Evolutionary conservation across 2,329 filamentous ascomycete genomes (phyloP).

Genomic region (Apiospora malaysiana): DNA sequence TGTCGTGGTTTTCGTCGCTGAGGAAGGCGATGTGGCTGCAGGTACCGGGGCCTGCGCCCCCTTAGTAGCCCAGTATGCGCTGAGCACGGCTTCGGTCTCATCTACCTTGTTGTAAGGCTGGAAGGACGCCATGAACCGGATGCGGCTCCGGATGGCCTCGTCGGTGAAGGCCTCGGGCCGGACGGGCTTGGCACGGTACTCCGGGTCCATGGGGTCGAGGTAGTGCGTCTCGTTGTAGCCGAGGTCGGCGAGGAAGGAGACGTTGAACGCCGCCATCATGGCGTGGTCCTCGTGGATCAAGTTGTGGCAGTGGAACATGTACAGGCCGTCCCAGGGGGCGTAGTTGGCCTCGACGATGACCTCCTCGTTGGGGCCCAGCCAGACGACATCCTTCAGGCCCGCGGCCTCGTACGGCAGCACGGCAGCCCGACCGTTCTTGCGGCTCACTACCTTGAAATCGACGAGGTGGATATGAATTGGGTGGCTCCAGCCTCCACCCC

Average conservation of each 20-base stretch:
- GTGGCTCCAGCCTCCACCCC: constrained; percentile 56
- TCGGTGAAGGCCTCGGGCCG: constrained; percentile 34
- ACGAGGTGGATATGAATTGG: constrained; percentile 65
- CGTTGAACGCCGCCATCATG: constrained; percentile 55
- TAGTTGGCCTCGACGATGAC: constrained; percentile 54
- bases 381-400: constrained; percentile 64
- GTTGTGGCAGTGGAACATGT: constrained; percentile 57
- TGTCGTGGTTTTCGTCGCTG: not conserved
- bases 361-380: constrained; percentile 56
- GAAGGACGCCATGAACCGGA: constrained; percentile 40
- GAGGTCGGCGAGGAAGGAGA: constrained; percentile 43
- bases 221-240: constrained; percentile 47
- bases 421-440: constrained; percentile 47
- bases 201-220: constrained; percentile 45
- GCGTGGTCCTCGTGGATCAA: constrained; percentile 52
- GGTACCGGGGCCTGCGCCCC: not conserved
- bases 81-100: constrained; percentile 37
- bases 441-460: constrained; percentile 59
- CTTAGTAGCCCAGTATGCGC: constrained; percentile 37
- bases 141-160: constrained; percentile 36
- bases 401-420: constrained; percentile 59
- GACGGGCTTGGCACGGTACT: constrained; percentile 41
- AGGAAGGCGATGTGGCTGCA: not conserved
- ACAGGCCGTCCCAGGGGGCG: constrained; percentile 48
- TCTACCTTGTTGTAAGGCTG: constrained; percentile 43